phyloP scores from a whole-genome alignment of 306 rosid genomes.

The Sesbania bispinosa region DNA sequence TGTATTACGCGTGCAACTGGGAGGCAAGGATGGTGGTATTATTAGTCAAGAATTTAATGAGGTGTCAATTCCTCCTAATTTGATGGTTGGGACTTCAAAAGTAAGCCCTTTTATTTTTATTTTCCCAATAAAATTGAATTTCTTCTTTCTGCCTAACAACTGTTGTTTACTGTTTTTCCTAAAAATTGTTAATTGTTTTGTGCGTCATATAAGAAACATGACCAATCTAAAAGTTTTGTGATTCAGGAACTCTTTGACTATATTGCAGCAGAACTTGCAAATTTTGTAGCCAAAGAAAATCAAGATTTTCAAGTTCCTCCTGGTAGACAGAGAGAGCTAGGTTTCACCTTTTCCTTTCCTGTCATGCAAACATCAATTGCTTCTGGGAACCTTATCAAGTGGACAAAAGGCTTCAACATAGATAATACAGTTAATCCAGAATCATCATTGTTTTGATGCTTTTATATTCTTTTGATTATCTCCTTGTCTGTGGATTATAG shows the following conservation, averaged over 20 bases:
- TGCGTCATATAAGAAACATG: slow-evolving; percentile 1
- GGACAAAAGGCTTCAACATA: slow-evolving; percentile 96
- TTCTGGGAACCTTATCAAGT: slow-evolving; percentile 85
- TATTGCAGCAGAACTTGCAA: slow-evolving; percentile 75
- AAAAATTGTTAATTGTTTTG: not conserved
- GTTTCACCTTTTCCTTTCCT: slow-evolving; percentile 97
- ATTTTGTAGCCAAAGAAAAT: slow-evolving; percentile 79
- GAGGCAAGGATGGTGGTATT: slow-evolving; percentile 68
- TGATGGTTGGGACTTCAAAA: slow-evolving; percentile 76
- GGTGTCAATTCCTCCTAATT: slow-evolving; percentile 74
- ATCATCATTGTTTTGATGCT: slow-evolving; percentile 27
- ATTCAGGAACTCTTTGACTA: slow-evolving; percentile 86
- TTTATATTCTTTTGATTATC: slow-evolving; percentile 18
- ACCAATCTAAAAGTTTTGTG: slow-evolving; percentile 29
- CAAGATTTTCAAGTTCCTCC: slow-evolving; percentile 61
- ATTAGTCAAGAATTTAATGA: slow-evolving; percentile 62
- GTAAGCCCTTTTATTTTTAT: slow-evolving; percentile 68
- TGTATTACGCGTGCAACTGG: slow-evolving; percentile 82
- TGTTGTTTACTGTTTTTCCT: not conserved
- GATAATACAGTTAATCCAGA: slow-evolving; percentile 53
- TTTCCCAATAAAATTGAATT: not conserved
- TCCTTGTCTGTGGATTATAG: not conserved
- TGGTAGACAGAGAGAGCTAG: slow-evolving; percentile 89
- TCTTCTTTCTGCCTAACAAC: not conserved
- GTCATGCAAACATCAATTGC: slow-evolving; percentile 77